These are phyloP conservation scores for Termitomyces sp. DNA, from an alignment of 768 basidiomycete species.

Conservation along the genomic window DNA sequence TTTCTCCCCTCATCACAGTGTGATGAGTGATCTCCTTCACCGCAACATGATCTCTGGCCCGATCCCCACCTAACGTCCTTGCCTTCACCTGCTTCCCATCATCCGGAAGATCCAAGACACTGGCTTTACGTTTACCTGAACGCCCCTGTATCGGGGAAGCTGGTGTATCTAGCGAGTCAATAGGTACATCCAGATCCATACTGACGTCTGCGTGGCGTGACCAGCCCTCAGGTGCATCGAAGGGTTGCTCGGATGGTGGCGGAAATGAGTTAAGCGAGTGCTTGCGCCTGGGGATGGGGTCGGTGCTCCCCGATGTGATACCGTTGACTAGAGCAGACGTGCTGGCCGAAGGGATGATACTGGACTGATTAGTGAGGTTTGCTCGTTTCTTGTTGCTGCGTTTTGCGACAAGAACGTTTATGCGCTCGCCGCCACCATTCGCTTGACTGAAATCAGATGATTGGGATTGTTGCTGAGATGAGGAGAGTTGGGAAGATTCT, in stretches of 20 bases:
- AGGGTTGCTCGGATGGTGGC: constrained; percentile 46
- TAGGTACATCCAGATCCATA: constrained; percentile 54
- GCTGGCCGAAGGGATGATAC: constrained; percentile 23
- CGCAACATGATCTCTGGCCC: constrained; percentile 44
- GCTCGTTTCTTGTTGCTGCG: constrained; percentile 64
- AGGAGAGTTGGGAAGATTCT: constrained; percentile 30
- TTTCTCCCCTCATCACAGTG: constrained; percentile 3
- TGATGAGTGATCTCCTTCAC: constrained; percentile 49
- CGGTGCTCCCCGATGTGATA: constrained; percentile 18
- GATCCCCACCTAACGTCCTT: constrained; percentile 70
- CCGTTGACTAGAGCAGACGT: constrained; percentile 14
- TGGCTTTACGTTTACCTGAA: constrained; percentile 50
- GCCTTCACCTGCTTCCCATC: constrained; percentile 32
- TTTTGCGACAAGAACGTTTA: constrained; percentile 76
- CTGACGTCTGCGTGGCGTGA: constrained; percentile 38
- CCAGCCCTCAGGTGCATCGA: constrained; percentile 35
- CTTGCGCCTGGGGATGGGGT: constrained; percentile 33
- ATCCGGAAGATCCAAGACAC: constrained; percentile 36
- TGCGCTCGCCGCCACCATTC: constrained; percentile 49
- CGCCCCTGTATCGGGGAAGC: constrained; percentile 31
- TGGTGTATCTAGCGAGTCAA: constrained; percentile 49
- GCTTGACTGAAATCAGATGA: constrained; percentile 28
- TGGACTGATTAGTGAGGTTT: constrained; percentile 22
- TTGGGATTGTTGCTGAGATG: constrained; percentile 26
- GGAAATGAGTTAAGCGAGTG: constrained; percentile 42